Percentiles rank a stretch among this genome's conserved stretches.
Evolutionary conservation across 768 basidiomycete genomes (phyloP).

Genomic region (Paxillus involutus): DNA sequence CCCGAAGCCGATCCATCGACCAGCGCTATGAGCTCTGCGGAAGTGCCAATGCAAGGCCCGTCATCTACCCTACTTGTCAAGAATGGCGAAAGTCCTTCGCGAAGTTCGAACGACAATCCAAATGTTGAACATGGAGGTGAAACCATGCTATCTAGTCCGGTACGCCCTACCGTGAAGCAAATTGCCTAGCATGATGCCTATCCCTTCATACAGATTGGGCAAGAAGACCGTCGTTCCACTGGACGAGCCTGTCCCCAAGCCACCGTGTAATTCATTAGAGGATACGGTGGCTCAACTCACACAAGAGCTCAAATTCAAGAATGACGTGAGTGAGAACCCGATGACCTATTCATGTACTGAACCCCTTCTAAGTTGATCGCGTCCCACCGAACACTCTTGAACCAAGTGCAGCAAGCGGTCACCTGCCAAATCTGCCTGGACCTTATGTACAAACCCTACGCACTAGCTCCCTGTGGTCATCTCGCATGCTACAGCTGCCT

Average conservation of each 20-base stretch:
- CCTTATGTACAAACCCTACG: slow-evolving; percentile 69
- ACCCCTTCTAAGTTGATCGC: slow-evolving; percentile 41
- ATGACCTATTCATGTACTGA: neutral
- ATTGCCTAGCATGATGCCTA: slow-evolving; percentile 2
- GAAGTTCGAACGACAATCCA: neutral
- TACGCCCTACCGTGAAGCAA: slow-evolving; percentile 5
- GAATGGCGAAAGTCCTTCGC: neutral
- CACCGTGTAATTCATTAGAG: slow-evolving; percentile 8
- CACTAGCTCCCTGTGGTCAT: slow-evolving; percentile 76
- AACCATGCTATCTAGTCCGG: slow-evolving; percentile 11
- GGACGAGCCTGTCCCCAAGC: neutral
- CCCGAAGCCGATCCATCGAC: slow-evolving; percentile 10
- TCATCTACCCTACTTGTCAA: slow-evolving; percentile 1
- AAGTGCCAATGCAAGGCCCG: neutral
- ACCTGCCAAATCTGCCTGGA: slow-evolving; percentile 83
- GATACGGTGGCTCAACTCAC: slow-evolving; percentile 40
- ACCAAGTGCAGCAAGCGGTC: slow-evolving; percentile 57
- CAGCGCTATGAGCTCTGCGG: neutral
- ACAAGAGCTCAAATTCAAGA: slow-evolving; percentile 42
- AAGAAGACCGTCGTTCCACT: neutral
- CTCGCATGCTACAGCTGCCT: slow-evolving; percentile 71
- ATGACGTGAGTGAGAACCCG: slow-evolving; percentile 31
- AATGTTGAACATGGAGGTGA: neutral
- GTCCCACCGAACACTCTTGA: slow-evolving; percentile 53
- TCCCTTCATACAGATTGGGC: slow-evolving; percentile 9